Evolutionary conservation across 106 monocot genomes (phyloP).

Genomic region (Hemerocallis citrina): DNA sequence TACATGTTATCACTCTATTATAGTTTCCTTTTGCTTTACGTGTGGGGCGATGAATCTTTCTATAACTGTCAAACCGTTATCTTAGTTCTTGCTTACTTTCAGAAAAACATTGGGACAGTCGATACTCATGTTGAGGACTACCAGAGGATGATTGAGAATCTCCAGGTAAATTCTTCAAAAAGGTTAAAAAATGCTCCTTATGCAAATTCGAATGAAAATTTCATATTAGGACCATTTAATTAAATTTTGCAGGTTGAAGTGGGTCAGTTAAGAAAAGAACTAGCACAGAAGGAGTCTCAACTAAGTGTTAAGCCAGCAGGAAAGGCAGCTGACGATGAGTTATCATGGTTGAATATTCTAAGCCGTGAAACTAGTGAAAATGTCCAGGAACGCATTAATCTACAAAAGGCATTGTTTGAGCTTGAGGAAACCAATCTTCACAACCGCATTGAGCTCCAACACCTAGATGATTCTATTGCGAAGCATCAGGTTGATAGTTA

Average conservation of each 20-base stretch:
- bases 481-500: slow-evolving; percentile 52
- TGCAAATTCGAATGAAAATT: background rate
- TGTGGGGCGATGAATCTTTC: background rate
- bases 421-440: slow-evolving; percentile 87
- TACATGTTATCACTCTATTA: background rate
- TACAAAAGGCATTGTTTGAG: slow-evolving; percentile 94
- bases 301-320: slow-evolving; percentile 57
- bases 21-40: slow-evolving; percentile 2
- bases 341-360: slow-evolving; percentile 87
- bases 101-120: slow-evolving; percentile 95
- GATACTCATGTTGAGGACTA: slow-evolving; percentile 95
- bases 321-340: slow-evolving; percentile 66
- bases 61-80: background rate
- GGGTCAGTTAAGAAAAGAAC: slow-evolving; percentile 65
- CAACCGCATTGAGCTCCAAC: slow-evolving; percentile 88
- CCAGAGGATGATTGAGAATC: slow-evolving; percentile 88
- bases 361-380: slow-evolving; percentile 94
- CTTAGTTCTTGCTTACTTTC: slow-evolving; percentile 8
- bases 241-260: slow-evolving; percentile 69
- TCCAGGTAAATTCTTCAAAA: slow-evolving; percentile 51
- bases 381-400: slow-evolving; percentile 96
- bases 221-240: background rate
- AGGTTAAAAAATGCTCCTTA: background rate
- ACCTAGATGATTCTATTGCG: slow-evolving; percentile 87
- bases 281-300: slow-evolving; percentile 89